phyloP scores from a whole-genome alignment of 2,329 filamentous ascomycete species.

The Aspergillus texensis region DNA sequence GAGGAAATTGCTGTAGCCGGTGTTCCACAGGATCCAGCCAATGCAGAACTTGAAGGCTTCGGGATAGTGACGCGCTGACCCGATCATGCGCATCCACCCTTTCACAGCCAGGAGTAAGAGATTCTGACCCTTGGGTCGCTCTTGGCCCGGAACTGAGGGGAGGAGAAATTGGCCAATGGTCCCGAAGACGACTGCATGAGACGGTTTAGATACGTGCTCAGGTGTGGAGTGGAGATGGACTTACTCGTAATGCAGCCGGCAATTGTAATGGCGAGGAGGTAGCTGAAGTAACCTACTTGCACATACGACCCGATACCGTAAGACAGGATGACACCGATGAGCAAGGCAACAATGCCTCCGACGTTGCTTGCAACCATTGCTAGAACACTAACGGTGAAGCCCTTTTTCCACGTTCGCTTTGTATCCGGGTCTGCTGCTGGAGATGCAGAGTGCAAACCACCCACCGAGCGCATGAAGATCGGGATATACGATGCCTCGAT shows the following conservation, averaged over 20 bases:
- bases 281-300: constrained; percentile 14
- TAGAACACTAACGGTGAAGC: constrained; percentile 16
- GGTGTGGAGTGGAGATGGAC: background rate
- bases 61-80: constrained; percentile 16
- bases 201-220: rapidly evolving
- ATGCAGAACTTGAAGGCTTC: constrained; percentile 26
- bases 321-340: constrained; percentile 18
- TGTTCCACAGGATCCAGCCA: constrained; percentile 27
- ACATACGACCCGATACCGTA: constrained; percentile 17
- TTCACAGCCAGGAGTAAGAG: constrained; percentile 12
- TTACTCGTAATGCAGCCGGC: constrained; percentile 19
- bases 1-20: constrained; percentile 23
- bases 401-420: constrained; percentile 14
- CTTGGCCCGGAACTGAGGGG: background rate
- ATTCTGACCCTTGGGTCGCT: background rate
- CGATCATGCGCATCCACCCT: constrained; percentile 18
- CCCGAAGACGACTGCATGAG: background rate
- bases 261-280: constrained; percentile 19
- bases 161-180: background rate
- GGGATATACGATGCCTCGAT: constrained; percentile 25
- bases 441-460: constrained; percentile 11
- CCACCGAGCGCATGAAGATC: constrained; percentile 24
- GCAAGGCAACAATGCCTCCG: constrained; percentile 12
- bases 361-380: constrained; percentile 17
- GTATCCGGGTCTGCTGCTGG: background rate